Evolutionary conservation across 129 eudicot genomes (phyloP).

Genomic region (Saussurea involucrata): DNA sequence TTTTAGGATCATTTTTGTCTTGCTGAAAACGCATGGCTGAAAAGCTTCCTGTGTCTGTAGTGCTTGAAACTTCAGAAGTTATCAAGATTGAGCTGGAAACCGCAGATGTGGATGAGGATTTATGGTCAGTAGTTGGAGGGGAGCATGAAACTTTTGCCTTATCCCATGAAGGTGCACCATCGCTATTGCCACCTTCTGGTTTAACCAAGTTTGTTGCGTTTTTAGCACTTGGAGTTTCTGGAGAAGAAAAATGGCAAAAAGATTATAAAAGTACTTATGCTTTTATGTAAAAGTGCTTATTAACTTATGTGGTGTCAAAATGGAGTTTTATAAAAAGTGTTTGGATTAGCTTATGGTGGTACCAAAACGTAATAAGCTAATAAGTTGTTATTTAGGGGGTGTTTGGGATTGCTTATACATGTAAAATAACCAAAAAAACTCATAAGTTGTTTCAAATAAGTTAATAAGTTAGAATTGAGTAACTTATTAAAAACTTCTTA

Average conservation of each 20-base stretch:
- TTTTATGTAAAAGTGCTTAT: too few relatives aligned
- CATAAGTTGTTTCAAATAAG: too few relatives aligned
- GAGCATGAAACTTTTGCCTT: conserved; percentile 12
- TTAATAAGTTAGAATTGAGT: too few relatives aligned
- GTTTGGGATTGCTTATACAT: too few relatives aligned
- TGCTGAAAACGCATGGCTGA: conserved; percentile 6
- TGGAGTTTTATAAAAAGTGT: too few relatives aligned
- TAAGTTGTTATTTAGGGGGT: too few relatives aligned
- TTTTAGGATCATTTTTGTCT: conserved; percentile 5
- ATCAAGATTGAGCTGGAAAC: conserved; percentile 31
- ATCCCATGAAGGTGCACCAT: conserved; percentile 4
- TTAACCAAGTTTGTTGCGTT: conserved; percentile 12
- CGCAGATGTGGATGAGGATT: neutral
- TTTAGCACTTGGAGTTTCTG: conserved; percentile 34
- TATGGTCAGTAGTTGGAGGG: conserved; percentile 17
- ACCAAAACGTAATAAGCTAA: too few relatives aligned
- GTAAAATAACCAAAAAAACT: too few relatives aligned
- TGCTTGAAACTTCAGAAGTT: conserved; percentile 32
- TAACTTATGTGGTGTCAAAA: too few relatives aligned
- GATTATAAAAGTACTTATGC: neutral
- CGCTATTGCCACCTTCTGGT: conserved; percentile 7
- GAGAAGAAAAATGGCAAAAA: conserved; percentile 8
- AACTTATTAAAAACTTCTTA: too few relatives aligned
- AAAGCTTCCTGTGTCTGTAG: conserved; percentile 9
- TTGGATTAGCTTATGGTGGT: too few relatives aligned